Evolutionary conservation across 768 basidiomycete species (phyloP).

Genomic region (Plicaturopsis crispa): DNA sequence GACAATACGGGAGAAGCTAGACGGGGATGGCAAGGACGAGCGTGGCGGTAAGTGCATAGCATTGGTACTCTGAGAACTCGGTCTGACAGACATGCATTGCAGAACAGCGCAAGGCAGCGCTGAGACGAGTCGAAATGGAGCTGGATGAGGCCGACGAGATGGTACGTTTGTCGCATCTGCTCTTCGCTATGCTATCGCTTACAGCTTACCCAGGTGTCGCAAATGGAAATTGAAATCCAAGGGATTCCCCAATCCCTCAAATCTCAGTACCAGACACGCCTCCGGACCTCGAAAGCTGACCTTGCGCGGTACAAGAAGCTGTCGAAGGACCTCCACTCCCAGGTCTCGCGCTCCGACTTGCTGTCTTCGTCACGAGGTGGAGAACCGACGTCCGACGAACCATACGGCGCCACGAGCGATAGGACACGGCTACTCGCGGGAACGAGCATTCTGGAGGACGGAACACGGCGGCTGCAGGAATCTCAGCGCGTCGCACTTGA

Average conservation of each 20-base stretch:
- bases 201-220: constrained; percentile 62
- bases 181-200: constrained; percentile 1
- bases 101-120: constrained; percentile 78
- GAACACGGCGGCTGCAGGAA: constrained; percentile 78
- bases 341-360: constrained; percentile 72
- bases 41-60: constrained; percentile 49
- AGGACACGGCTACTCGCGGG: constrained; percentile 76
- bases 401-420: constrained; percentile 64
- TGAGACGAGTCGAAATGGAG: constrained; percentile 88
- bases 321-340: constrained; percentile 63
- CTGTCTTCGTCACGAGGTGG: constrained; percentile 41
- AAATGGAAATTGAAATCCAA: constrained; percentile 99
- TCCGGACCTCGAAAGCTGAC: constrained; percentile 68
- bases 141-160: constrained; percentile 98
- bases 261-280: constrained; percentile 65
- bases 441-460: constrained; percentile 75
- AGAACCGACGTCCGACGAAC: constrained; percentile 62
- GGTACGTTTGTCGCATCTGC: constrained; percentile 34
- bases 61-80: not conserved
- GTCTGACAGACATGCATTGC: constrained; percentile 1
- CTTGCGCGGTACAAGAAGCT: constrained; percentile 77
- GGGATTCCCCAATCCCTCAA: constrained; percentile 86
- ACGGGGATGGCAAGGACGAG: constrained; percentile 57
- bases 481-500: constrained; percentile 90
- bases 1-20: constrained; percentile 71